Conservation (phyloP, 495 filamentous ascomycete species). For the Annulohypoxylon stygium region DNA sequence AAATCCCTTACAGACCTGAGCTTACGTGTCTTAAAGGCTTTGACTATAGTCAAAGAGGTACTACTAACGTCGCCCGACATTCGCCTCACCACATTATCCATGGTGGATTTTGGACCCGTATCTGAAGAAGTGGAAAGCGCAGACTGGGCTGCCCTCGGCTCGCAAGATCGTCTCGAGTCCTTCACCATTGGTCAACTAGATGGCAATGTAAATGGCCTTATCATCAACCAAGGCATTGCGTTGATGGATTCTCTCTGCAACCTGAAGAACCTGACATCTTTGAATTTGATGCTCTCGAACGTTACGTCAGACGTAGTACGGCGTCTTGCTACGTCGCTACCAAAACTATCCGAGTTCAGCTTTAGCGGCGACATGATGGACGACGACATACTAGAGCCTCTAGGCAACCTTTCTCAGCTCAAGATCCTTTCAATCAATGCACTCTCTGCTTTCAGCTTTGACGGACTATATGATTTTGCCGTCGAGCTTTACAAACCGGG, state of each 20-base stretch:
- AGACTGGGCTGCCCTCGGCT: slow-evolving; percentile 39
- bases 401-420: slow-evolving; percentile 56
- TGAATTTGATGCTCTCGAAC: slow-evolving; percentile 48
- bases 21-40: slow-evolving; percentile 65
- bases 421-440: slow-evolving; percentile 62
- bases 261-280: slow-evolving; percentile 48
- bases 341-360: slow-evolving; percentile 67
- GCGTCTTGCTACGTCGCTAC: slow-evolving; percentile 51
- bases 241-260: slow-evolving; percentile 63
- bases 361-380: slow-evolving; percentile 69
- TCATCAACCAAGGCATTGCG: slow-evolving; percentile 50
- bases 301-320: slow-evolving; percentile 36
- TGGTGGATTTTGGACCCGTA: slow-evolving; percentile 41
- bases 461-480: slow-evolving; percentile 63
- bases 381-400: slow-evolving; percentile 60
- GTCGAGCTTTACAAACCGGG: slow-evolving; percentile 54
- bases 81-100: slow-evolving; percentile 43
- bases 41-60: slow-evolving; percentile 66
- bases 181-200: slow-evolving; percentile 64
- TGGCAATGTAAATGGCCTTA: slow-evolving; percentile 59
- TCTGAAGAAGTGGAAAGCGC: slow-evolving; percentile 3
- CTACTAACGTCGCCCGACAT: slow-evolving; percentile 52
- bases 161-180: slow-evolving; percentile 43
- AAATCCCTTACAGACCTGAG: slow-evolving; percentile 63
- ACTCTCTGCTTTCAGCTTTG: slow-evolving; percentile 60